phyloP scores from a whole-genome alignment of 208 protist species.

The Acanthamoeba lenticulata region DNA sequence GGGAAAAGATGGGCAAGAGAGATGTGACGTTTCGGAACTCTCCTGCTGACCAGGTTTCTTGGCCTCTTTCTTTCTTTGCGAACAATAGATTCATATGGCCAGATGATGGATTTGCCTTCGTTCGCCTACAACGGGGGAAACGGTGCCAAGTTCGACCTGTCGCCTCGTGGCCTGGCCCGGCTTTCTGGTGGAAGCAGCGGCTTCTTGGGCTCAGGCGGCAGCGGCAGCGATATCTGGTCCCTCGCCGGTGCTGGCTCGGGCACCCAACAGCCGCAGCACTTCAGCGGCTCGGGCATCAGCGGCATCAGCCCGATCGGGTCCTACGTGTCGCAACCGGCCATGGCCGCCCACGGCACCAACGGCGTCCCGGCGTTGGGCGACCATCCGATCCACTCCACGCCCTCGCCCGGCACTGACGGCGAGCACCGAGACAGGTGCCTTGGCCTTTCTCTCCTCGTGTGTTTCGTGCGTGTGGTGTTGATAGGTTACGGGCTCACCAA shows the following conservation, averaged over 20 bases:
- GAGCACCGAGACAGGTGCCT: not conserved
- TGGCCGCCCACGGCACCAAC: no score
- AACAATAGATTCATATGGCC: not conserved
- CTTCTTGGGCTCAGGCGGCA: not conserved
- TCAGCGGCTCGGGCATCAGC: not conserved
- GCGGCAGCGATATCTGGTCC: not conserved
- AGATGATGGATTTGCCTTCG: not conserved
- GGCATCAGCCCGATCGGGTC: not conserved
- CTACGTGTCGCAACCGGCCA: no score
- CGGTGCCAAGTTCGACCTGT: not conserved
- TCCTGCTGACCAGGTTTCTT: no score
- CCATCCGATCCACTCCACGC: not conserved
- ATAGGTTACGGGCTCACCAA: not conserved
- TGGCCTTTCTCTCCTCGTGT: not conserved
- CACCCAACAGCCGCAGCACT: not conserved
- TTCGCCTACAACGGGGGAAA: not conserved
- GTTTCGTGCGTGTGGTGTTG: not conserved
- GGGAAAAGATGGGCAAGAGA: not conserved
- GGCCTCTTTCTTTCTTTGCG: not conserved
- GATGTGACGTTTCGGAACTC: not conserved
- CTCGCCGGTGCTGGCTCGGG: not conserved
- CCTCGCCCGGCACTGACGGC: not conserved
- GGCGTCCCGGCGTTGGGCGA: not conserved
- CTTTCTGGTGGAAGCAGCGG: slow-evolving; percentile 18
- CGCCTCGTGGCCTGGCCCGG: not conserved